These are phyloP conservation scores for Collybiopsis confluens DNA, from an alignment of 768 basidiomycete genomes.

Conservation along the genomic window DNA sequence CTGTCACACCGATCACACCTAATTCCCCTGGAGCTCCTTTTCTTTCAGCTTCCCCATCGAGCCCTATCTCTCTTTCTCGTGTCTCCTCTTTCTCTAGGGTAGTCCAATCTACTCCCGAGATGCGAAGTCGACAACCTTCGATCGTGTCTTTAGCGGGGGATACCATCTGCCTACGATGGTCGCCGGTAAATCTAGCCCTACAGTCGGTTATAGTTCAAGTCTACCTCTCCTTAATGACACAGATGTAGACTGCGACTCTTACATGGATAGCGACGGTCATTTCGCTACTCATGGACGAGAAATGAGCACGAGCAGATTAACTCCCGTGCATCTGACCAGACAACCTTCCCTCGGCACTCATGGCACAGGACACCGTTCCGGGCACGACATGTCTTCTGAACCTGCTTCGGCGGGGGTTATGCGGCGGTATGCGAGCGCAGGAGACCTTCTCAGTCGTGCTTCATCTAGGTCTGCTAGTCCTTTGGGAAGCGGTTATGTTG, in stretches of 20 bases:
- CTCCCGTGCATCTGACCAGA: background rate
- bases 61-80: background rate
- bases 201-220: background rate
- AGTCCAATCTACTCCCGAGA: background rate
- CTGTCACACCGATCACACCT: constrained; percentile 1
- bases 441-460: background rate
- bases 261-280: background rate
- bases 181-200: constrained; percentile 1
- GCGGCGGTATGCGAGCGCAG: constrained; percentile 7
- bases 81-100: background rate
- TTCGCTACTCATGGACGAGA: background rate
- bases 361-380: background rate
- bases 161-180: constrained; percentile 6
- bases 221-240: constrained; percentile 1
- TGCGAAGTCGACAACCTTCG: constrained; percentile 6
- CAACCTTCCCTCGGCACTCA: constrained; percentile 1
- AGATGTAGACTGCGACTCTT: background rate
- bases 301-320: background rate
- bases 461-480: background rate
- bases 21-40: background rate
- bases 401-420: background rate
- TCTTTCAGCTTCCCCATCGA: background rate
- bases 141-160: constrained; percentile 3
- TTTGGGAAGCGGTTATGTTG: background rate
- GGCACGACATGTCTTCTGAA: background rate